Conservation (phyloP, 1,139 yeast genomes). For the Diutina neorugosa region DNA sequence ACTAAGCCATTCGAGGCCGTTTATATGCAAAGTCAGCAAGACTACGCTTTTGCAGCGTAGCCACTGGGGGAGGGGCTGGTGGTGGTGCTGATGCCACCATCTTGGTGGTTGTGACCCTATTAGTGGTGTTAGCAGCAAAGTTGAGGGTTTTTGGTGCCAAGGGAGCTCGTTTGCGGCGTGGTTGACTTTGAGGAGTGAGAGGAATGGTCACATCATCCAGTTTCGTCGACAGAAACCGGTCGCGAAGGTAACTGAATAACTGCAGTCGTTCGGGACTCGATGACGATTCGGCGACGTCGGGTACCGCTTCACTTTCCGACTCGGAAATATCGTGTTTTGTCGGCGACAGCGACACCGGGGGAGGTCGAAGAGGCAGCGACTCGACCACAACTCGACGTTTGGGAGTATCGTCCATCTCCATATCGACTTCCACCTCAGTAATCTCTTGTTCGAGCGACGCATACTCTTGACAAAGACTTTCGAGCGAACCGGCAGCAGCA, state of each 20-base stretch:
- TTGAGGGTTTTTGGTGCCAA: neutral
- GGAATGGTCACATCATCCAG: neutral
- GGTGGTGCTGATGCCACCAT: neutral
- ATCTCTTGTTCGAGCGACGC: neutral
- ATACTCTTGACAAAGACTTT: neutral
- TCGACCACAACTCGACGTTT: neutral
- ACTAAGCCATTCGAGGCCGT: neutral
- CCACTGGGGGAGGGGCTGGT: no score
- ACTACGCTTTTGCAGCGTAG: neutral
- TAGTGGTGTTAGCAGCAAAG: neutral
- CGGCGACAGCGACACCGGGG: neutral
- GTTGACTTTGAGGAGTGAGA: neutral
- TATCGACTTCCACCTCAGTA: neutral
- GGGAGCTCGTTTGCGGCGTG: neutral
- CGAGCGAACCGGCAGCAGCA: neutral
- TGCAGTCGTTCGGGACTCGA: neutral
- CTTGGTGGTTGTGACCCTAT: neutral
- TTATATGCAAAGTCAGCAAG: constrained; percentile 4
- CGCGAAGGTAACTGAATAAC: neutral
- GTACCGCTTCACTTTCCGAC: neutral
- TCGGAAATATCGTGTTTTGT: neutral
- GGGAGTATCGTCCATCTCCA: neutral
- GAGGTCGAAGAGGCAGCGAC: neutral
- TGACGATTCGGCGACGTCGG: neutral
- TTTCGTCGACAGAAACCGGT: neutral